Evolutionary conservation across 257 asterid genomes (phyloP).

Genomic region (Penstemon davidsonii): DNA sequence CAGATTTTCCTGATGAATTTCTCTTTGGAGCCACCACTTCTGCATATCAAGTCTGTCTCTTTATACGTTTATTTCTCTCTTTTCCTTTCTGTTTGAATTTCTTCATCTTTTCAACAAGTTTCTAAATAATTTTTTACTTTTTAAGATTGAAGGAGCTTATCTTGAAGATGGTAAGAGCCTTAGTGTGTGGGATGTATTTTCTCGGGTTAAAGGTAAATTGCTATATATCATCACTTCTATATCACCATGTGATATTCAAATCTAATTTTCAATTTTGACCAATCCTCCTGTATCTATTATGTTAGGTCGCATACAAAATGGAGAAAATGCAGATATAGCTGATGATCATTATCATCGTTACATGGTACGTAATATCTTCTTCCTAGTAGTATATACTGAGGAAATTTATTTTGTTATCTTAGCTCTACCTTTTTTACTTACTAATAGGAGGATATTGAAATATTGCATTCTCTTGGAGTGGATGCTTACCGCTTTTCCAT

Average conservation of each 20-base stretch:
- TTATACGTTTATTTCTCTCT: neutral
- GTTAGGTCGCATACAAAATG: constrained; percentile 39
- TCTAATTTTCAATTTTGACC: neutral
- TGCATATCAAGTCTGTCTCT: constrained; percentile 7
- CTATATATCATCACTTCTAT: no score
- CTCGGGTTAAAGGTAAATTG: constrained; percentile 22
- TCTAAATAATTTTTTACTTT: neutral
- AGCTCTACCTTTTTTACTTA: neutral
- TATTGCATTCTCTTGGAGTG: constrained; percentile 59
- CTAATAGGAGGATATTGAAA: constrained; percentile 69
- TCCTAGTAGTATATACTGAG: neutral
- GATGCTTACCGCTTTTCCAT: constrained; percentile 72
- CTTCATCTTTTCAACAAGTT: neutral
- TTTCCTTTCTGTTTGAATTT: neutral
- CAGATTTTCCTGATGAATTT: constrained; percentile 19
- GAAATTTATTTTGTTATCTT: neutral
- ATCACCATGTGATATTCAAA: no score
- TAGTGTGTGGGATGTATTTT: constrained; percentile 32
- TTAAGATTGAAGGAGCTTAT: constrained; percentile 37
- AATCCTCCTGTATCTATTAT: neutral
- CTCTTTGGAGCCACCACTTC: constrained; percentile 23
- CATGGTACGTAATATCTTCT: constrained; percentile 27
- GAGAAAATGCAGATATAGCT: constrained; percentile 43
- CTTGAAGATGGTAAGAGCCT: constrained; percentile 36
- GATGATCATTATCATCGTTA: constrained; percentile 48